Evolutionary conservation across 2,329 filamentous ascomycete species (phyloP), one percentile per base, ranked within the genome.

Genomic region (Berkeleyomyces basicola): DNA sequence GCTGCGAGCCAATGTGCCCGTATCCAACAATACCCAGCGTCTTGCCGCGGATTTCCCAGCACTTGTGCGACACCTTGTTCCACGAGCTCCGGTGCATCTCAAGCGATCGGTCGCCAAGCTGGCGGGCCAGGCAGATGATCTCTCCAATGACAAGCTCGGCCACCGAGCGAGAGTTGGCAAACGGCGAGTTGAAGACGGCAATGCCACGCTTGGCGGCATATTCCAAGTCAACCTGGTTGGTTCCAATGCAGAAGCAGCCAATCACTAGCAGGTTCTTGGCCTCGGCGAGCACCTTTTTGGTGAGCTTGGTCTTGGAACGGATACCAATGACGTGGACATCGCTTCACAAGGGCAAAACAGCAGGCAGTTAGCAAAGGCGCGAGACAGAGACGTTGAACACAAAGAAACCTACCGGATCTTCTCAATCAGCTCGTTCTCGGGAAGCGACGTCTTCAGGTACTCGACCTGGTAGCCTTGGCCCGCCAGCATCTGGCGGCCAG

Each of bases 211-310:
- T 80, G 58, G 90, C 90, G 39, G 90, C 90, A 71, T 84, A 92
- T 66, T 89, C 82, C 65, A 95, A 83, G 72, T 95, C 86, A 67
- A 96, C 90, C 74, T 95, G 90, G 77, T 95, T 97, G 63, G 93
- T 99, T 67, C 93, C 93, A 70, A 99, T 99, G 74, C 93, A 99
- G 81, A 99, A 99, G 78, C 93, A 99, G 65, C 93, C 93, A 69
- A 97, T 84, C 66, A 96, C 93, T 64, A 97, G 87, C 61, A 99
- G 81, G 73, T 96, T 95, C 77, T 91, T 95, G 62, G 93, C 93
- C 72, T 95, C 86, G 63, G 83, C 81, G 65, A 99, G 81, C 37
- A 99, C 88, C 70, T 85, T 86, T 66, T 87, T 85, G 7, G 85
- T 92, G 71, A 99, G 82, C 77, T 93, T 96, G 42, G 93, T 99